Evolutionary conservation across 1,284 basidiomycete species (phyloP).

Genomic region (Laetiporus sulphureus): DNA sequence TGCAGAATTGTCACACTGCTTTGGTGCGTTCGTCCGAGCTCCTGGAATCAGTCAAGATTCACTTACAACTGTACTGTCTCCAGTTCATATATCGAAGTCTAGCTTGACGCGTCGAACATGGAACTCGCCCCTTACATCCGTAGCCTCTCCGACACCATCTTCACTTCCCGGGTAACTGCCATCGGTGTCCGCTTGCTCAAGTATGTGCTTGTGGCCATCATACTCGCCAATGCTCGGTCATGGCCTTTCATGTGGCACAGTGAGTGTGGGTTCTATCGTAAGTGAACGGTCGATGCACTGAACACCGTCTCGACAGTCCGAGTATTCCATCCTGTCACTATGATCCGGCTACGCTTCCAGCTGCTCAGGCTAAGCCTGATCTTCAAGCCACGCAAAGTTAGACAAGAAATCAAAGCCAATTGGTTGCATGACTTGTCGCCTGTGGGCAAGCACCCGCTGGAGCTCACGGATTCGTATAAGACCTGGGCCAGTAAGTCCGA

Average conservation of each 20-base stretch:
- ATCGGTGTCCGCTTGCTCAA: conserved; percentile 15
- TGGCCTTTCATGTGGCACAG: conserved; percentile 63
- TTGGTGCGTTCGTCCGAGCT: too few relatives aligned
- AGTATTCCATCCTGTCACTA: conserved; percentile 45
- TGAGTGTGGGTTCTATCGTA: conserved; percentile 28
- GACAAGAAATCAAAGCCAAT: conserved; percentile 25
- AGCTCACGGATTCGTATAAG: conserved; percentile 31
- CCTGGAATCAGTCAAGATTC: too few relatives aligned
- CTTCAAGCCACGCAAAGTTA: conserved; percentile 31
- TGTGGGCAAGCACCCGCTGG: conserved; percentile 52
- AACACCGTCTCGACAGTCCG: conserved; percentile 36
- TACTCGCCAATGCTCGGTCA: conserved; percentile 49
- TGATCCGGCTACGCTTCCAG: conserved; percentile 29
- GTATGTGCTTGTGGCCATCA: conserved; percentile 25
- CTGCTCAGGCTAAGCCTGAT: conserved; percentile 32
- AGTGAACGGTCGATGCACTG: background rate
- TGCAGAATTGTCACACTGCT: too few relatives aligned
- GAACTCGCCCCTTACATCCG: background rate
- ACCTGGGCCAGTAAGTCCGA: conserved; percentile 50
- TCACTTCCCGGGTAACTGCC: conserved; percentile 1
- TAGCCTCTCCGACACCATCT: background rate
- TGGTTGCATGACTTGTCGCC: conserved; percentile 42
- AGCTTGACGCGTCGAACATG: too few relatives aligned
- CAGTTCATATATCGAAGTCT: too few relatives aligned
- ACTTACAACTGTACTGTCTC: too few relatives aligned